A percentile compares a stretch with the other conserved stretches of the same genome.
Conservation (phyloP, 2,329 filamentous ascomycete genomes). For the Davidsoniella virescens region DNA sequence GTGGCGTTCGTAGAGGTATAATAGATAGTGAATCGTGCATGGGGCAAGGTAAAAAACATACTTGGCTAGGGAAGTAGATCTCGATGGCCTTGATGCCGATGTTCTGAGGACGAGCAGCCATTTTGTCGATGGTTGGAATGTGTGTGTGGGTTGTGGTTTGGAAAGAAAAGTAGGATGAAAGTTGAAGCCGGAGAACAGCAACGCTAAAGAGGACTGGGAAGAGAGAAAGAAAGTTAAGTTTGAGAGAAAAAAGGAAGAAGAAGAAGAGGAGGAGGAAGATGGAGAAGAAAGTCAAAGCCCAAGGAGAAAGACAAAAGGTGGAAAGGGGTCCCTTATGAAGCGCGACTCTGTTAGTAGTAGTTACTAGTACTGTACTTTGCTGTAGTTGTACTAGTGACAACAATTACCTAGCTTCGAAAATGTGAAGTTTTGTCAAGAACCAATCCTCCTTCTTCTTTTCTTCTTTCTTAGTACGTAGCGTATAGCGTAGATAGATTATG, state of each 20-base stretch:
- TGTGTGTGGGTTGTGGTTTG: slow-evolving; percentile 3
- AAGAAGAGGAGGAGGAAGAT: background rate
- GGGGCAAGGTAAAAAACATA: slow-evolving; percentile 26
- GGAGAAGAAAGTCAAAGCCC: slow-evolving; percentile 3
- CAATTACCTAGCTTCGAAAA: too few species aligned
- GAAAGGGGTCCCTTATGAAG: slow-evolving; percentile 11
- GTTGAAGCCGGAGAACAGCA: background rate
- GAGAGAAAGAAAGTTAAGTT: slow-evolving; percentile 1
- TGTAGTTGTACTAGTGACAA: background rate
- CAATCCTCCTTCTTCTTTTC: background rate
- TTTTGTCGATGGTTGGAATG: slow-evolving; percentile 22
- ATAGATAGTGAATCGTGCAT: background rate
- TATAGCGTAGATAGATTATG: background rate
- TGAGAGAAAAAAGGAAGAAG: slow-evolving; percentile 7
- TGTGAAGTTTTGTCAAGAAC: too few species aligned
- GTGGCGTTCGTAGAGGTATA: background rate
- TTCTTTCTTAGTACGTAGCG: too few species aligned
- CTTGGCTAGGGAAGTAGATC: slow-evolving; percentile 75
- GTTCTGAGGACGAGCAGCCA: slow-evolving; percentile 67
- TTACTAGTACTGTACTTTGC: background rate
- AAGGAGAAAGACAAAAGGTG: slow-evolving; percentile 1
- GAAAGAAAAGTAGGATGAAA: slow-evolving; percentile 1
- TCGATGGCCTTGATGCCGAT: slow-evolving; percentile 90
- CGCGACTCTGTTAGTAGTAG: background rate
- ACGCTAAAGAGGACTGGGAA: background rate